A percentile compares a stretch with the other conserved stretches of the same genome.
These are phyloP conservation scores for Mortierella sp. DNA, from an alignment of 371 early-diverging fungal species.

Conservation along the genomic window DNA sequence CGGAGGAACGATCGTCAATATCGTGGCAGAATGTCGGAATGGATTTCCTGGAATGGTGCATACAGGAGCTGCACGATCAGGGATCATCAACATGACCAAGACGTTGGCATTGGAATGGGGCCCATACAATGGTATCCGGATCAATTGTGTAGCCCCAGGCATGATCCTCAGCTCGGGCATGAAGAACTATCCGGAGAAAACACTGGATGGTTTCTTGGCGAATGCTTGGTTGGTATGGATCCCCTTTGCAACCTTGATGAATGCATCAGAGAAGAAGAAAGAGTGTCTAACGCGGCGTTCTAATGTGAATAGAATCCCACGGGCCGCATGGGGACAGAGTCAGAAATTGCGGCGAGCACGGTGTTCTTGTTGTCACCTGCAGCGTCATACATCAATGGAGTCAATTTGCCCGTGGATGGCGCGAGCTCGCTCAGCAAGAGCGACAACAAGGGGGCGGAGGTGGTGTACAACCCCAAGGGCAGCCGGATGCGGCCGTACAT, in stretches of 20 bases:
- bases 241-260: no score
- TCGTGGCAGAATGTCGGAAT: constrained; percentile 61
- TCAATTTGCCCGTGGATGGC: constrained; percentile 54
- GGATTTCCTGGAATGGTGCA: constrained; percentile 56
- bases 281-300: no score
- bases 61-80: constrained; percentile 51
- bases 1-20: constrained; percentile 61
- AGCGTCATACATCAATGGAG: constrained; percentile 59
- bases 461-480: constrained; percentile 48
- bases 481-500: constrained; percentile 49
- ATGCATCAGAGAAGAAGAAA: no score
- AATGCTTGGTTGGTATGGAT: constrained; percentile 53
- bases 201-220: constrained; percentile 41
- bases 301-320: constrained; percentile 52
- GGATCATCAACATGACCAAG: constrained; percentile 58
- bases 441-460: constrained; percentile 39
- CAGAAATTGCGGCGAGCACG: constrained; percentile 60
- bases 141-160: constrained; percentile 70
- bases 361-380: constrained; percentile 61
- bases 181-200: constrained; percentile 58
- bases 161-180: constrained; percentile 64
- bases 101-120: constrained; percentile 67
- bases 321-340: constrained; percentile 65
- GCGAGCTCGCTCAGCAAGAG: constrained; percentile 55
- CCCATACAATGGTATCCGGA: constrained; percentile 57